A percentile compares a stretch with the other conserved stretches of the same genome.
Conservation (phyloP, 805 yeast species). For the Huiozyma sinensis region DNA sequence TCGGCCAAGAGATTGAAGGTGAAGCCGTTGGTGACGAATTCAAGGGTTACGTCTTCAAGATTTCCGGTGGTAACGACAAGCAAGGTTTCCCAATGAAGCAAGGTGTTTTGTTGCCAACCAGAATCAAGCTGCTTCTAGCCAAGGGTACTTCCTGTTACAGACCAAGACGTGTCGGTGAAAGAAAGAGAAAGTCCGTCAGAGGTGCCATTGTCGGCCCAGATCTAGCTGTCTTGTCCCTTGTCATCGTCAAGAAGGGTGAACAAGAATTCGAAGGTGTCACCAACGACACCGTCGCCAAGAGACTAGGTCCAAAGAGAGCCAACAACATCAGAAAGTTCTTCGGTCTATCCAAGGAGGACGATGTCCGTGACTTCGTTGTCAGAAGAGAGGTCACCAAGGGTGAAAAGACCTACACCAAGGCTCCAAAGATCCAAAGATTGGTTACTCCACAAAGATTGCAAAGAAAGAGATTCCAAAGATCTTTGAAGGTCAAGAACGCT, state of each 20-base stretch:
- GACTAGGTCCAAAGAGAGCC: slow-evolving; percentile 99
- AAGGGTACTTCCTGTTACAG: slow-evolving; percentile 98
- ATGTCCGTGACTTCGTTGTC: slow-evolving; percentile 70
- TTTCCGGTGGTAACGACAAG: slow-evolving; percentile 99
- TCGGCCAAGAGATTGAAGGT: slow-evolving; percentile 99
- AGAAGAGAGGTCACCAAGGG: slow-evolving; percentile 98
- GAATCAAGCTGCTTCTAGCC: slow-evolving; percentile 91
- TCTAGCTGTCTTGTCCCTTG: slow-evolving; percentile 88
- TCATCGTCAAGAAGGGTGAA: slow-evolving; percentile 96
- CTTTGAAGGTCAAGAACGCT: slow-evolving; percentile 92
- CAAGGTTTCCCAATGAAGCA: slow-evolving; percentile 99
- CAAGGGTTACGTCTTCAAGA: slow-evolving; percentile 98
- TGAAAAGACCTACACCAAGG: slow-evolving; percentile 98
- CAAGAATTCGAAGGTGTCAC: slow-evolving; percentile 92
- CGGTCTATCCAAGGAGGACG: slow-evolving; percentile 52
- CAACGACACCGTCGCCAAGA: slow-evolving; percentile 90
- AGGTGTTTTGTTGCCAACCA: slow-evolving; percentile 99
- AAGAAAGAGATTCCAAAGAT: slow-evolving; percentile 95
- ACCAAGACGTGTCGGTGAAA: slow-evolving; percentile 98
- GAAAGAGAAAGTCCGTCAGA: slow-evolving; percentile 99
- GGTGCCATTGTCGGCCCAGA: slow-evolving; percentile 98
- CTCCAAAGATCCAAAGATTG: slow-evolving; percentile 99
- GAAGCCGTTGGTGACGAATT: slow-evolving; percentile 97
- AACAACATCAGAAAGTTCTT: slow-evolving; percentile 99
- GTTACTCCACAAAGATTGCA: slow-evolving; percentile 98